Conservation (phyloP, 768 basidiomycete genomes). For the Tricholoma furcatifolium region DNA sequence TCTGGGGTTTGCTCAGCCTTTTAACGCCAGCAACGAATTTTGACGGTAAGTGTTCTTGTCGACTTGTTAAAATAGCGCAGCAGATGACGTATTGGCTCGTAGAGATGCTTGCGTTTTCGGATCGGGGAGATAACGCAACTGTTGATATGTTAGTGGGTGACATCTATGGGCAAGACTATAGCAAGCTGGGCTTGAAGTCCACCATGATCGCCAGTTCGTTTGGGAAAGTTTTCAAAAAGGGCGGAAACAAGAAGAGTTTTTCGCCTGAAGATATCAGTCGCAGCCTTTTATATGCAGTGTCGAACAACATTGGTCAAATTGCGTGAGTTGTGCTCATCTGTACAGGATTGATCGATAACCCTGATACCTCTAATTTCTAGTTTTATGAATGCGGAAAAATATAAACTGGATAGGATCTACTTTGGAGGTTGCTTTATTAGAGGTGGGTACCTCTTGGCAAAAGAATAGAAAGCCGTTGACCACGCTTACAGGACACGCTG, state of each 20-base stretch:
- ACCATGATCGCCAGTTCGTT: slow-evolving; percentile 98
- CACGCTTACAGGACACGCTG: slow-evolving; percentile 74
- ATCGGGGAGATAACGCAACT: slow-evolving; percentile 87
- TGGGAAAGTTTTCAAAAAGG: slow-evolving; percentile 96
- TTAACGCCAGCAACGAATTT: slow-evolving; percentile 94
- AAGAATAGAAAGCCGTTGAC: slow-evolving; percentile 10
- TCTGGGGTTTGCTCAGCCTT: slow-evolving; percentile 94
- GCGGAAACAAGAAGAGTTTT: slow-evolving; percentile 74
- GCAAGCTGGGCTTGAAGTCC: slow-evolving; percentile 92
- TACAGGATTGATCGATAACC: neutral
- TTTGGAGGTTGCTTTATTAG: slow-evolving; percentile 99
- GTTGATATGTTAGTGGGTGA: slow-evolving; percentile 99
- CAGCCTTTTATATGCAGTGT: slow-evolving; percentile 92
- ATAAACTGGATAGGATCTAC: slow-evolving; percentile 93
- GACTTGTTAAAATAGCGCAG: slow-evolving; percentile 5
- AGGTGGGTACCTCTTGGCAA: slow-evolving; percentile 51
- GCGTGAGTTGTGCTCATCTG: slow-evolving; percentile 66
- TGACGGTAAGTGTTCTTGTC: slow-evolving; percentile 69
- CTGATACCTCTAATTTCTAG: slow-evolving; percentile 36
- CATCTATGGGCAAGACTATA: slow-evolving; percentile 98
- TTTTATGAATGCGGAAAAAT: slow-evolving; percentile 99
- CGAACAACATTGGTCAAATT: slow-evolving; percentile 99
- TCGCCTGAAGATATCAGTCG: slow-evolving; percentile 91
- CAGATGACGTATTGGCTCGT: slow-evolving; percentile 12
- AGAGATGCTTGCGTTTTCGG: slow-evolving; percentile 97